A percentile compares a stretch with the other conserved stretches of the same genome.
phyloP scores from a whole-genome alignment of 2,329 filamentous ascomycete genomes.

The Hypoxylon sp. region DNA sequence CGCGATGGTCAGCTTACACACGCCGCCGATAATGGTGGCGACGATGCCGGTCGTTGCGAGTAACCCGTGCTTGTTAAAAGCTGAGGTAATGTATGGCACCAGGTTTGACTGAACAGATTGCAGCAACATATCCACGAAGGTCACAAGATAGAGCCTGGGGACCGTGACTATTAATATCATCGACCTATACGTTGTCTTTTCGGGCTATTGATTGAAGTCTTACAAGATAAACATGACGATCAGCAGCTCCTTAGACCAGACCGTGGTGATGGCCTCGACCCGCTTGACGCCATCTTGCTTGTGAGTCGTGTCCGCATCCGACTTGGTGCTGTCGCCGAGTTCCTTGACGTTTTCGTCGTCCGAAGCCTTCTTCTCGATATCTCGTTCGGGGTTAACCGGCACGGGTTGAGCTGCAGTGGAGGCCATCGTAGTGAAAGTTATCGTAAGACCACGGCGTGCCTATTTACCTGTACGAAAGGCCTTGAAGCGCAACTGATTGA shows the following conservation, averaged over 20 bases:
- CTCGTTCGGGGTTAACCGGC: neutral
- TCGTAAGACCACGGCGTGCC: neutral
- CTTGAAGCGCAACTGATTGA: neutral
- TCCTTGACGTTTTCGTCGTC: constrained; percentile 10
- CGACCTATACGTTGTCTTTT: too few species aligned
- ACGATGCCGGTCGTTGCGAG: constrained; percentile 75
- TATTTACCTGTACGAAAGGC: neutral
- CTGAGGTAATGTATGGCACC: constrained; percentile 75
- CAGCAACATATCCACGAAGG: constrained; percentile 58
- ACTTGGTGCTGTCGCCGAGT: constrained; percentile 6
- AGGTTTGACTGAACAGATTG: constrained; percentile 63
- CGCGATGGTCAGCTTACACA: constrained; percentile 59
- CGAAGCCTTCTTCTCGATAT: constrained; percentile 7
- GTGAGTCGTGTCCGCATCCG: constrained; percentile 46
- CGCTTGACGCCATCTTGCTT: constrained; percentile 58
- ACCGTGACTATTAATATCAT: neutral
- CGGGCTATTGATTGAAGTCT: constrained; percentile 30
- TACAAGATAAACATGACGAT: constrained; percentile 58
- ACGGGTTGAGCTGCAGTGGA: neutral
- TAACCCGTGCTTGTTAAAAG: constrained; percentile 74
- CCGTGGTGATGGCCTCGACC: constrained; percentile 57
- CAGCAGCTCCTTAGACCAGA: constrained; percentile 56
- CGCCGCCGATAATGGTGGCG: constrained; percentile 61
- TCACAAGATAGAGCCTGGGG: constrained; percentile 58
- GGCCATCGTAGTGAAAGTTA: neutral